Evolutionary conservation across 805 yeast genomes (phyloP).

Genomic region (Kazachstania kunashirensis): DNA sequence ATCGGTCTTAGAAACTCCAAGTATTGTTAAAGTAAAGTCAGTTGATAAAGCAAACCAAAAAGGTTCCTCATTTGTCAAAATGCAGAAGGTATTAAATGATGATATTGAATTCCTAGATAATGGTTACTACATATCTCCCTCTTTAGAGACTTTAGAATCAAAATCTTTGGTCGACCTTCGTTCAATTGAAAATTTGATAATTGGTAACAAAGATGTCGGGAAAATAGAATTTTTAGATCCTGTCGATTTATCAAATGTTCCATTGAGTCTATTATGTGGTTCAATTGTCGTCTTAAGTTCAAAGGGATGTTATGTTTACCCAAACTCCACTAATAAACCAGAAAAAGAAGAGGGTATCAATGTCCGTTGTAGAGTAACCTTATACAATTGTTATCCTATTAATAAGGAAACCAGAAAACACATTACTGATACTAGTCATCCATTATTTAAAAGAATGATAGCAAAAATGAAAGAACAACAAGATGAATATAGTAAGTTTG

Average conservation of each 20-base stretch:
- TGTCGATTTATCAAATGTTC: slow-evolving; percentile 68
- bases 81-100: slow-evolving; percentile 19
- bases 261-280: slow-evolving; percentile 56
- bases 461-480: slow-evolving; percentile 44
- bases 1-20: neutral
- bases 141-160: slow-evolving; percentile 49
- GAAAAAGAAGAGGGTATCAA: slow-evolving; percentile 74
- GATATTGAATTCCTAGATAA: slow-evolving; percentile 47
- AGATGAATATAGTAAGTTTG: slow-evolving; percentile 48
- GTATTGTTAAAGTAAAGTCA: neutral
- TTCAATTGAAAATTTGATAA: slow-evolving; percentile 49
- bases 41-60: neutral
- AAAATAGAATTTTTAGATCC: slow-evolving; percentile 66
- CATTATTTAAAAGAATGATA: slow-evolving; percentile 58
- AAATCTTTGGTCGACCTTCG: slow-evolving; percentile 57
- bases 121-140: slow-evolving; percentile 85
- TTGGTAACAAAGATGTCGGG: slow-evolving; percentile 73
- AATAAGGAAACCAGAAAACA: slow-evolving; percentile 61
- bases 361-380: slow-evolving; percentile 58
- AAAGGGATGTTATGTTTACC: slow-evolving; percentile 60
- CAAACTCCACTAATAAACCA: slow-evolving; percentile 52
- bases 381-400: slow-evolving; percentile 76
- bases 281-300: slow-evolving; percentile 51
- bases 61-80: slow-evolving; percentile 1
- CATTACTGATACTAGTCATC: slow-evolving; percentile 69